Percentiles rank a stretch among this genome's conserved stretches.
phyloP scores from a whole-genome alignment of 2,329 filamentous ascomycete species.

The Phaeosphaeriaceae sp. region DNA sequence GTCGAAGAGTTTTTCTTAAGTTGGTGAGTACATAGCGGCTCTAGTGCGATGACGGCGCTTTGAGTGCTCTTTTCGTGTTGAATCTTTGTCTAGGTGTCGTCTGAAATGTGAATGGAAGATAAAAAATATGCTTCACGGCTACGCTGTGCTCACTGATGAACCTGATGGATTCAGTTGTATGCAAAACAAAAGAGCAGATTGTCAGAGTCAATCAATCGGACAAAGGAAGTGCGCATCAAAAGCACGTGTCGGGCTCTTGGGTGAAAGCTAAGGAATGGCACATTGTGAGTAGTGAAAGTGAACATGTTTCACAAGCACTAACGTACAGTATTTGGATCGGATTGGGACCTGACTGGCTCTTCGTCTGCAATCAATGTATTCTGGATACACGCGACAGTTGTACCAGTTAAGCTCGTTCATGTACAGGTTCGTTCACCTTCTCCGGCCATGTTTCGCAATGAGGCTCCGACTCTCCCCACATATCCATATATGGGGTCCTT shows the following conservation, averaged over 20 bases:
- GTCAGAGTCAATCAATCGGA: not conserved
- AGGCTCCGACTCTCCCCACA: conserved; percentile 70
- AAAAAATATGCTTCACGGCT: not conserved
- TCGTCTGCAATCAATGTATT: too few relatives aligned
- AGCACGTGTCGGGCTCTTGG: not conserved
- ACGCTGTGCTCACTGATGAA: not conserved
- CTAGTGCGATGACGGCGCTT: not conserved
- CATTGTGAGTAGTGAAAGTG: conserved; percentile 1
- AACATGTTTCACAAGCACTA: not conserved
- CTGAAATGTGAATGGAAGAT: not conserved
- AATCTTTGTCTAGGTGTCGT: not conserved
- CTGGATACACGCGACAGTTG: too few relatives aligned
- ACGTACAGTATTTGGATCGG: too few relatives aligned
- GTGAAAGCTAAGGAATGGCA: not conserved
- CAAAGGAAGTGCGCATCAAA: not conserved
- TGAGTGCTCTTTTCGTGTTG: too few relatives aligned
- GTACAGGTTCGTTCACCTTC: conserved; percentile 18
- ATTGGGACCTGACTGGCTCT: too few relatives aligned
- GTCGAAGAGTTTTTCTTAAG: not conserved
- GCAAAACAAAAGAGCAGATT: too few relatives aligned
- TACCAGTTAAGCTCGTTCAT: too few relatives aligned
- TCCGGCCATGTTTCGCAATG: conserved; percentile 63
- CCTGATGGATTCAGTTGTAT: too few relatives aligned
- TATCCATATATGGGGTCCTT: conserved; percentile 69
- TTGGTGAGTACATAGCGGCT: not conserved